These are phyloP conservation scores for Debaryomyces singareniensis DNA, from an alignment of 1,139 yeast species.

Conservation along the genomic window DNA sequence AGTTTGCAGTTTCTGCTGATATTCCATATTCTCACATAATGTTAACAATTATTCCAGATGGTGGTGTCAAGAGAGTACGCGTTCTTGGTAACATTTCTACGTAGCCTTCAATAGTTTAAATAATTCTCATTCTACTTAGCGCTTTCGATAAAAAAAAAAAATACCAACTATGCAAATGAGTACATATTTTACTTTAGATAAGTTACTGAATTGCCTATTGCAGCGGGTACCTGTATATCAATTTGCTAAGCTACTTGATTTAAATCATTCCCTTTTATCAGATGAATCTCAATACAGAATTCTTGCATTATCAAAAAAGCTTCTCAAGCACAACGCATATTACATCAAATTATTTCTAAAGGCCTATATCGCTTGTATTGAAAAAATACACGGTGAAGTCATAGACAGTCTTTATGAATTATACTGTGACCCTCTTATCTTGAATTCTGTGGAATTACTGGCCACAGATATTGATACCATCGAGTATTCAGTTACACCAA, in stretches of 20 bases:
- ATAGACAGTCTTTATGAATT: conserved; percentile 47
- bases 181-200: neutral
- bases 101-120: conserved; percentile 1
- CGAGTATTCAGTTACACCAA: conserved; percentile 31
- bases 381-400: conserved; percentile 19
- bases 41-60: conserved; percentile 86
- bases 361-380: conserved; percentile 31
- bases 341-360: conserved; percentile 45
- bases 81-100: conserved; percentile 57
- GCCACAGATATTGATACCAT: conserved; percentile 46
- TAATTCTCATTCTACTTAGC: conserved; percentile 1
- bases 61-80: conserved; percentile 87
- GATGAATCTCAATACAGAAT: neutral
- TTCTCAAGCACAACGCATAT: conserved; percentile 34
- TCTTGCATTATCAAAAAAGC: conserved; percentile 8
- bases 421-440: conserved; percentile 31
- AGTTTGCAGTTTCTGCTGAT: conserved; percentile 30
- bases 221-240: conserved; percentile 14
- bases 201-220: neutral
- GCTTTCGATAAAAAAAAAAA: neutral
- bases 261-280: neutral
- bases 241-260: neutral
- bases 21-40: conserved; percentile 56
- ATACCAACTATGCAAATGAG: neutral
- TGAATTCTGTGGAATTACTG: conserved; percentile 30